Percentiles rank a stretch among this genome's conserved stretches.
These are phyloP conservation scores for Lolium perenne DNA, from an alignment of 176 grass and related monocot species.

Conservation along the genomic window DNA sequence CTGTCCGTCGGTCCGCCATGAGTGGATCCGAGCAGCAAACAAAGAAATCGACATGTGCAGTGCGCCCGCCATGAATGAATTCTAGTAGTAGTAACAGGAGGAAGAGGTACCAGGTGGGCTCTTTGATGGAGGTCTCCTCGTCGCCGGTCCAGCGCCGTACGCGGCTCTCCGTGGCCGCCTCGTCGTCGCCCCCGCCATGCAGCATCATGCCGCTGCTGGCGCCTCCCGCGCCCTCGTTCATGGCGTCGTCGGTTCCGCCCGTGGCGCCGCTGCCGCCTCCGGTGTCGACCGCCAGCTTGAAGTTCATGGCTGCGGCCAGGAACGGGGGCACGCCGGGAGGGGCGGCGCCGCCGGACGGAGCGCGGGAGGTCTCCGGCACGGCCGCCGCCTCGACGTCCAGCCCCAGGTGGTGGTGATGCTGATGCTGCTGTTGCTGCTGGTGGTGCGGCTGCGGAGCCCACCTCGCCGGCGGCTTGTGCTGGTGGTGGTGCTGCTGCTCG, in stretches of 20 bases:
- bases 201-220: constrained; percentile 60
- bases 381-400: constrained; percentile 76
- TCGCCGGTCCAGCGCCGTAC: constrained; percentile 66
- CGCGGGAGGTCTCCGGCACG: constrained; percentile 54
- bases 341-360: constrained; percentile 27
- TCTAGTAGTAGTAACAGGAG: neutral
- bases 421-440: constrained; percentile 46
- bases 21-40: neutral
- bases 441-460: constrained; percentile 42
- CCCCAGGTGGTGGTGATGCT: constrained; percentile 68
- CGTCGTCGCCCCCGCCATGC: constrained; percentile 58
- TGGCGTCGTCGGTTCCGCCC: constrained; percentile 58
- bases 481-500: constrained; percentile 63
- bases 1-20: neutral
- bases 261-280: constrained; percentile 72
- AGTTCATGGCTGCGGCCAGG: constrained; percentile 71
- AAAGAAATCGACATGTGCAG: constrained; percentile 17
- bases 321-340: constrained; percentile 57
- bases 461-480: constrained; percentile 38
- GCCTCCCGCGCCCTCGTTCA: constrained; percentile 58
- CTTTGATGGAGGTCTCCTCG: constrained; percentile 91
- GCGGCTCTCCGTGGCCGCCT: constrained; percentile 63
- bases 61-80: neutral
- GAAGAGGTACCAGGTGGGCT: constrained; percentile 70
- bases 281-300: constrained; percentile 78